Base-by-base conservation (phyloP, 2,329 filamentous ascomycete genomes). In the Nigrospora oryzae region DNA sequence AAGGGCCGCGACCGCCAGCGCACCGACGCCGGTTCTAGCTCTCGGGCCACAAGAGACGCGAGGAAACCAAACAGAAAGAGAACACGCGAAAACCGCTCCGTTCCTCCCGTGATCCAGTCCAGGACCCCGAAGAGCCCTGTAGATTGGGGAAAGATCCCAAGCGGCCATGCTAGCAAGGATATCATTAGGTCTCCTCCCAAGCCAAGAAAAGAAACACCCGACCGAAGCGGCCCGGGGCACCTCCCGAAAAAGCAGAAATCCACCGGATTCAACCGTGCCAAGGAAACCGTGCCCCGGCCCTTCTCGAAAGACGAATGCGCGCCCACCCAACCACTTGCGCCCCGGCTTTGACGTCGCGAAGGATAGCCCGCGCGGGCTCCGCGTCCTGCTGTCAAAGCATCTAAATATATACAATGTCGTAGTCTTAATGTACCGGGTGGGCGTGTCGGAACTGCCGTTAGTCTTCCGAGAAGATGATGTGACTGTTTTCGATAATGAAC, bases 401-500 rank as follows among this genome's bases (percentile, higher is more conserved):
- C 42, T 44, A 42, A 45, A 44, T 58, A 55, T 59, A 53, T 59
- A 59, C 54, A 57, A 50, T 43, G 52, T 42, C 38, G 46, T 38
- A 39, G 31, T 30, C 23, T 39, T 45, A 40, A 40, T 43, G 36
- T 28, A 28, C 23, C 5, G 23, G 23, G 23, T 28, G 23, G 23
- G 23, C 23, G 23, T 28, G 23, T 28, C 23, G 23, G 23, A 28
- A 7, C 23, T 5, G 36, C 13, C 17, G 4, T 38, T 40, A 48
- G 38, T 48, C 57, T 46, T 78, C 75, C 46, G 71, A 69, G 62
- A 96, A 97, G 49, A 96, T 86, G 54, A 76, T 79, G 57, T 88
- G 79, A 61, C 86, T 89, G 63, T 95, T 86, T 63, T 97, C 91
- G 52, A 97, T 85, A 59, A 98, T 74, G 57, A 93, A 95, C 67